A percentile compares a stretch with the other conserved stretches of the same genome.
Conservation (phyloP, 768 basidiomycete genomes). For the Suillus cothurnatus region DNA sequence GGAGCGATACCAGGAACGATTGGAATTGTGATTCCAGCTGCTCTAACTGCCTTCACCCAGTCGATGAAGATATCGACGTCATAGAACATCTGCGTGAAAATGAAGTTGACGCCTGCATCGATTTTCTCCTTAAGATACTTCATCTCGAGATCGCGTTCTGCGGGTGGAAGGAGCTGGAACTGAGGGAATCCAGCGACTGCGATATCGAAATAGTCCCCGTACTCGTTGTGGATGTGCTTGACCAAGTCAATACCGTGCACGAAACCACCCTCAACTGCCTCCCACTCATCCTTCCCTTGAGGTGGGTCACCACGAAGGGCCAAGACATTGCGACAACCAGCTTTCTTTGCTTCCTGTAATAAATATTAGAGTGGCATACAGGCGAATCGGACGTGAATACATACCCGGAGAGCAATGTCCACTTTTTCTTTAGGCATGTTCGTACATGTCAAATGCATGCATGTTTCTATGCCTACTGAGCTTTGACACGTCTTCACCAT, state of each 20-base stretch:
- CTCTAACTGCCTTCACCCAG: conserved; percentile 86
- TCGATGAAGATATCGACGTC: conserved; percentile 88
- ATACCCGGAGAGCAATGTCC: conserved; percentile 83
- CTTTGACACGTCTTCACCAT: conserved; percentile 95
- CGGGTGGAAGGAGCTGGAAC: conserved; percentile 68
- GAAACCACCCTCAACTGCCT: conserved; percentile 90
- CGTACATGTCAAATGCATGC: conserved; percentile 98
- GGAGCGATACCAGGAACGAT: conserved; percentile 95
- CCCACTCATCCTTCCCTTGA: conserved; percentile 86
- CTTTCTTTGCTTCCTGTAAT: conserved; percentile 79
- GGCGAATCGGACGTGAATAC: conserved; percentile 29
- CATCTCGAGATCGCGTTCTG: conserved; percentile 79
- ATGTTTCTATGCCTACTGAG: conserved; percentile 92
- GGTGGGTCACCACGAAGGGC: conserved; percentile 95
- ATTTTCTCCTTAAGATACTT: conserved; percentile 87
- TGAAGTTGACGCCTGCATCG: conserved; percentile 88
- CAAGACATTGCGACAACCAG: conserved; percentile 91
- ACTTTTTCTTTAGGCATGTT: conserved; percentile 98
- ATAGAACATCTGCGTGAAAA: conserved; percentile 99
- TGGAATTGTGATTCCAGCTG: conserved; percentile 84
- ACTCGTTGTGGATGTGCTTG: conserved; percentile 75
- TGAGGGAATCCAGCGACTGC: conserved; percentile 95
- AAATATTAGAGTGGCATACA: conserved; percentile 8
- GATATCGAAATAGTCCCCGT: conserved; percentile 95
- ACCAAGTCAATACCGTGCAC: conserved; percentile 91